phyloP scores from a whole-genome alignment of 495 filamentous ascomycete genomes.

The Bacidia gigantensis region DNA sequence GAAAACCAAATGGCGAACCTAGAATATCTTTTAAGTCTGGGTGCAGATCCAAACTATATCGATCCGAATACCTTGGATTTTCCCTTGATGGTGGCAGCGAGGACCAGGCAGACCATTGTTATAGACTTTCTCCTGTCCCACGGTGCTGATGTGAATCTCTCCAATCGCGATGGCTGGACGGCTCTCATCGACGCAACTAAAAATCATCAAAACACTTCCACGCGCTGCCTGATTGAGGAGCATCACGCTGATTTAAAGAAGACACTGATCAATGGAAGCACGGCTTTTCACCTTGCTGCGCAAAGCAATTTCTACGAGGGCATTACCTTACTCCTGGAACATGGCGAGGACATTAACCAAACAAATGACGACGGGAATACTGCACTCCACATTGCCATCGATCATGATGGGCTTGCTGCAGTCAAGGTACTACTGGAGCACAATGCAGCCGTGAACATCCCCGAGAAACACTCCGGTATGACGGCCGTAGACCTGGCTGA shows the following conservation, averaged over 20 bases:
- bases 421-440: slow-evolving; percentile 24
- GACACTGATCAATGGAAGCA: slow-evolving; percentile 26
- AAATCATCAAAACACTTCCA: slow-evolving; percentile 20
- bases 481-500: not conserved
- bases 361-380: slow-evolving; percentile 26
- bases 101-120: slow-evolving; percentile 20
- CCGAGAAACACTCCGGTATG: not conserved
- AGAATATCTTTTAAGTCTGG: not conserved
- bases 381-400: slow-evolving; percentile 30
- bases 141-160: slow-evolving; percentile 27
- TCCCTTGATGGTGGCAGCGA: not conserved
- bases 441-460: not conserved
- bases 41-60: not conserved
- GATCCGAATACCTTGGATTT: not conserved
- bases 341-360: slow-evolving; percentile 20
- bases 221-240: slow-evolving; percentile 28
- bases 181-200: slow-evolving; percentile 33
- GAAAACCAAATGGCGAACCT: too few relatives aligned
- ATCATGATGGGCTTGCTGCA: slow-evolving; percentile 28
- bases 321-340: slow-evolving; percentile 24
- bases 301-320: slow-evolving; percentile 31
- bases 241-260: slow-evolving; percentile 21
- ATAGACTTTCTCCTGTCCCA: slow-evolving; percentile 25
- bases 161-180: slow-evolving; percentile 24
- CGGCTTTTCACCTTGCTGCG: slow-evolving; percentile 33